Base-by-base conservation (phyloP, 768 basidiomycete genomes). In the Russula earlei region DNA sequence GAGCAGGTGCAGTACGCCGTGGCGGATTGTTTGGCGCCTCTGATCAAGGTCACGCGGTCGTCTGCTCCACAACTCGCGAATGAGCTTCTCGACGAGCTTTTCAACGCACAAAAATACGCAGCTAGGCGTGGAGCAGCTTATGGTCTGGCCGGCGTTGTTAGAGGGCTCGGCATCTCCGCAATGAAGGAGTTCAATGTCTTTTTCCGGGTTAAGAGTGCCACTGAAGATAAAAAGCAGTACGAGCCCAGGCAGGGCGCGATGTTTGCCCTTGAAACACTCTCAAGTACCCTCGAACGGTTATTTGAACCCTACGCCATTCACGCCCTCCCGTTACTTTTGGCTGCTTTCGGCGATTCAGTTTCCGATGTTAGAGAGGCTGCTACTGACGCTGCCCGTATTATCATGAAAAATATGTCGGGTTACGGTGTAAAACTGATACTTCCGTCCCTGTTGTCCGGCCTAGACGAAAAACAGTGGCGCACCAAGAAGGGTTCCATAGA, bases 401-500 rank as follows among this genome's bases (percentile, higher is more conserved):
- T 99, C 73, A 98, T 98, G 96, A 86, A 83, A 0, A 88, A 89
- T 61, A 77, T 99, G 68, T 94, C 91, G 15, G 92, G 86, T 0
- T 92, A 97, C 67, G 94, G 93, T 34, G 87, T 99, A 66, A 98
- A 99, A 71, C 81, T 93, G 43, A 92, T 99, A 57, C 72, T 98
- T 15, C 95, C 96, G 0, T 85, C 87, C 2, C 69, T 99, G 20
- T 76, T 99, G 10, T 84, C 84, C 37, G 94, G 93, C 22, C 72
- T 98, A 49, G 94, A 98, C 62, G 96, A 98, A 69, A 97, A 95
- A 67, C 95, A 98, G 66, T 98, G 96, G 96, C 79, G 96, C 14
- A 91, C 92, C 1, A 98, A 98, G 74, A 90, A 90, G 69, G 96
- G 95, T 2, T 94, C 94, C 7, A 97, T 98, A 58, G 96, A 99